Evolutionary conservation across 2,329 filamentous ascomycete genomes (phyloP), one percentile per base, ranked within the genome.

Genomic region (Penicillium hordei): DNA sequence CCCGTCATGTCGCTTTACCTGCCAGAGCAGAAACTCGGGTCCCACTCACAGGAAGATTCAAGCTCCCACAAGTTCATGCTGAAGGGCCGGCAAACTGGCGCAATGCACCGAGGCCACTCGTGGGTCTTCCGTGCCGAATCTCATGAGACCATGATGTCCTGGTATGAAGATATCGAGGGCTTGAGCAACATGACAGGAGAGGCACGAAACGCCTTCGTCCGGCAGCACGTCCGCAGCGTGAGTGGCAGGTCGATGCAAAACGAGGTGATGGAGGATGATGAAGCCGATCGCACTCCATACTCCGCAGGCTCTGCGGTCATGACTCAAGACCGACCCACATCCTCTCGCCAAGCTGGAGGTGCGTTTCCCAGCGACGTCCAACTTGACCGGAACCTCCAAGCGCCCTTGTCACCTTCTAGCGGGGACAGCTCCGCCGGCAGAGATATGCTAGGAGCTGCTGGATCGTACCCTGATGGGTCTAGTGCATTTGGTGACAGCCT

Each of bases 41-140:
- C 93, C 36, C 92, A 95, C 72, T 97, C 93, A 10, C 84, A 86
- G 59, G 86, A 87, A 58, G 88, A 86, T 48, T 93, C 91, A 13
- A 90, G 89, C 13, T 97, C 92, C 40, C 93, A 96, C 79, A 99
- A 99, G 74, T 99, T 99, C 74, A 91, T 97, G 75, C 87, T 99
- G 69, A 99, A 97, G 76, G 94, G 94, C 44, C 89, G 93, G 59
- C 93, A 97, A 76, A 94, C 92, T 5, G 93, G 94, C 52, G 81
- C 89, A 4, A 91, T 97, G 86, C 94, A 97, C 75, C 90, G 93
- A 61, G 85, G 85, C 34, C 86, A 88, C 70, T 84, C 84, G 39
- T 88, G 86, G 86, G 84, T 88, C 10, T 88, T 88, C 77, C 81
- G 86, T 53, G 86, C 86, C 23, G 86, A 88, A 70, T 83, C 83